A percentile compares a stretch with the other conserved stretches of the same genome.
These are phyloP conservation scores for Elaeagnus macrophylla DNA, from an alignment of 306 rosid species.

Conservation along the genomic window DNA sequence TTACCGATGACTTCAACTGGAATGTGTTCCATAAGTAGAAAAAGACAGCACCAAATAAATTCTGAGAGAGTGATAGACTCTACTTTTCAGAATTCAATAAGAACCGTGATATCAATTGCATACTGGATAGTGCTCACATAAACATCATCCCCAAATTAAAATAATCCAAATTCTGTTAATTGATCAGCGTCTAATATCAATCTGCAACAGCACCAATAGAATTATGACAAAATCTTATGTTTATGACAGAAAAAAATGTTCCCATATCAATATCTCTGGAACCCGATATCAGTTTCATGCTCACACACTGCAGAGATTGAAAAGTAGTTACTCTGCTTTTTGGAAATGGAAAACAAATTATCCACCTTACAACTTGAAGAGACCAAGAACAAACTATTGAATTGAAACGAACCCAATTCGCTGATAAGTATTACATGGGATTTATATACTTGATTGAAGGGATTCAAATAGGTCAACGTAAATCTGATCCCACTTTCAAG, in stretches of 20 bases:
- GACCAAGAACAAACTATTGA: too few relatives aligned
- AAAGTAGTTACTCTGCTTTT: background rate
- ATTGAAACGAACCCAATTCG: too few relatives aligned
- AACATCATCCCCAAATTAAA: background rate
- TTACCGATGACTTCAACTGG: conserved; percentile 84
- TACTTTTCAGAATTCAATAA: background rate
- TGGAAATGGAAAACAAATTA: conserved; percentile 3
- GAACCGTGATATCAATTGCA: background rate
- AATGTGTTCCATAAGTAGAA: conserved; percentile 48
- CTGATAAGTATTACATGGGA: too few relatives aligned
- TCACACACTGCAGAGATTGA: background rate
- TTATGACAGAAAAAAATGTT: too few relatives aligned
- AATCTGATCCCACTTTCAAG: too few relatives aligned
- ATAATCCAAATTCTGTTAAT: too few relatives aligned
- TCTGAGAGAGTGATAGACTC: background rate
- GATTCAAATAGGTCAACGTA: too few relatives aligned
- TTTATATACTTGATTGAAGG: too few relatives aligned
- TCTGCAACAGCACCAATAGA: background rate
- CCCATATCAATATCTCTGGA: too few relatives aligned
- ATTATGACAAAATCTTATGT: too few relatives aligned
- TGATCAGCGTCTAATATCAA: conserved; percentile 2
- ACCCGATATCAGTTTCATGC: too few relatives aligned
- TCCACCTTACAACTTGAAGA: background rate
- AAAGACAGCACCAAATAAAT: background rate
- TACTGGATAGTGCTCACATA: too few relatives aligned